Percentiles rank a stretch among this genome's conserved stretches.
These are phyloP conservation scores for Chlamydomonas schloesseri DNA, from an alignment of 139 green algal species.

Conservation along the genomic window DNA sequence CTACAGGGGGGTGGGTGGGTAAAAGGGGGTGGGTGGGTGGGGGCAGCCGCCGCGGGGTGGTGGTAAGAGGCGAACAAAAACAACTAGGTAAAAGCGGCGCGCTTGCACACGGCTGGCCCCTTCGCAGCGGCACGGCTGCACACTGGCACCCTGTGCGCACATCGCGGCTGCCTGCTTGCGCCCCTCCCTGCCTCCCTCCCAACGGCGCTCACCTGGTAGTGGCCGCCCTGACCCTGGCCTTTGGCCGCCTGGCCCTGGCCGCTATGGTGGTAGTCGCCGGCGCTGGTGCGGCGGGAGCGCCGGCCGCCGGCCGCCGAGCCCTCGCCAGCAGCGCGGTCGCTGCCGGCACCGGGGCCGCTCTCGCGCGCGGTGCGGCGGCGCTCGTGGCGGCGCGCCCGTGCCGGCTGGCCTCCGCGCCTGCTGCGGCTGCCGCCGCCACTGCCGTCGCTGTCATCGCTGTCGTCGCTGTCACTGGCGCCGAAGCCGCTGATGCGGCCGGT, in stretches of 20 bases:
- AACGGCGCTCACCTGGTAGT: constrained; percentile 3
- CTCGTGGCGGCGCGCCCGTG: constrained; percentile 16
- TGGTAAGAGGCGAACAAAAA: neutral
- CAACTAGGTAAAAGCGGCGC: too few relatives aligned
- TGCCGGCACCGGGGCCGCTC: neutral
- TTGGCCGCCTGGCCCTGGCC: neutral
- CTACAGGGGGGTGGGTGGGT: neutral
- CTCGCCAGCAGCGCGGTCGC: neutral
- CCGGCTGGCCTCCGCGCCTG: constrained; percentile 22
- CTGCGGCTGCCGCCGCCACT: neutral
- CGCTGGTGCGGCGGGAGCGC: neutral
- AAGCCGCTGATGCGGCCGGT: neutral
- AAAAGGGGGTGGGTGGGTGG: too few relatives aligned
- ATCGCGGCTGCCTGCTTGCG: too few relatives aligned
- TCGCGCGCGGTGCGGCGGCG: constrained; percentile 21
- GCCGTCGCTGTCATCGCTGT: constrained; percentile 5
- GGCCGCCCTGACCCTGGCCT: neutral
- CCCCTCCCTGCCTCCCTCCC: too few relatives aligned
- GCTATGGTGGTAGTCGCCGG: constrained; percentile 23
- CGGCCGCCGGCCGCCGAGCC: neutral
- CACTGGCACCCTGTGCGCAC: too few relatives aligned
- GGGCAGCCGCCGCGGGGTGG: neutral
- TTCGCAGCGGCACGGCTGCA: too few relatives aligned
- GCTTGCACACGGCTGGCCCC: too few relatives aligned
- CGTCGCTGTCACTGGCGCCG: neutral